Base-by-base conservation (phyloP, 148 eudicot genomes). In the Mesembryanthemum crystallinum region DNA sequence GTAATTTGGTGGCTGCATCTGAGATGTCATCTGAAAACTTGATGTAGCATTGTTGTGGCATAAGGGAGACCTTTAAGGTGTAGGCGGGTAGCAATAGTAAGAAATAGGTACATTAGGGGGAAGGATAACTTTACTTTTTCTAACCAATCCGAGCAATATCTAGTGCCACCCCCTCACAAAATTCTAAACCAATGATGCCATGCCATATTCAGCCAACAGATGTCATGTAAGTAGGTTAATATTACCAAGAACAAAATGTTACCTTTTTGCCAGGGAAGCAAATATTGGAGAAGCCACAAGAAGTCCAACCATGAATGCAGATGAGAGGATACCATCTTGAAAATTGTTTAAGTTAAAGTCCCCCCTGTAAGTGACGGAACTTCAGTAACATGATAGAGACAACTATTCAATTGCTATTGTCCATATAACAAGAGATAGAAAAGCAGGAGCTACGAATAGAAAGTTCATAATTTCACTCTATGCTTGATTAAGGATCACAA, bases 261-360 rank as follows among this genome's bases (percentile, higher is more conserved):
- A 92, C 97, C 89, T 90, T 82, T 90, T 92, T 29, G 90, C 89
- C 37, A 90, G 66, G 71, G 91, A 77, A 59, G 97, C 97, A 83
- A 92, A 92, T 71, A 94, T 82, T 25, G 93, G 97, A 78, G 95
- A 94, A 75, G 96, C 95, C 61, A 90, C 72, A 23, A 92, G 88
- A 82, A 94, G 97, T 80, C 97, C 98, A 79, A 94, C 95, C 98
- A 94, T 94, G 86, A 94, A 94, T 62, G 97, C 97, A 70, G 98
- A 94, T 58, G 98, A 89, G 73, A 94, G 79, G 33, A 88, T 81
- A 51, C 98, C 98, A 86, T 94, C 98, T 87, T 94, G 77, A 83
- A 90, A 92, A 87, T 92, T 92, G 76, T 27, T 88, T 82, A 94
- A 75, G 81, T 90, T 82, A 71, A 92, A 94, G 32, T 80, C 83